Percentiles rank a stretch among this genome's conserved stretches.
These are phyloP conservation scores for Russula brevipes DNA, from an alignment of 768 basidiomycete species.

Conservation along the genomic window DNA sequence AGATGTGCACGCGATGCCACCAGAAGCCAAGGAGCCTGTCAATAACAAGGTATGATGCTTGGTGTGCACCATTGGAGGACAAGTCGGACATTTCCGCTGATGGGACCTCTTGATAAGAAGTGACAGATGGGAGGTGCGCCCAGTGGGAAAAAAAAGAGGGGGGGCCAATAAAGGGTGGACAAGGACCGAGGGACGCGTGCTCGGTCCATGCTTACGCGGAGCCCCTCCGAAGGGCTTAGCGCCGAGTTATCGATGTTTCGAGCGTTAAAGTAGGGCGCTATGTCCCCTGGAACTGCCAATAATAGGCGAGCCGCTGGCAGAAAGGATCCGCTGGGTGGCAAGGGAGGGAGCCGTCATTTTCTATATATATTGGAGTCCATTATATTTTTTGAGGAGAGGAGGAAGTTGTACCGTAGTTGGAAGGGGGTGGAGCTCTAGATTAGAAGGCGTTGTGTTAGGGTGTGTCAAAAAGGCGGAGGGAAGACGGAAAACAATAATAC, in stretches of 20 bases:
- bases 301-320: slow-evolving; percentile 14
- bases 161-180: slow-evolving; percentile 15
- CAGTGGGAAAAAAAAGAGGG: slow-evolving; percentile 4
- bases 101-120: slow-evolving; percentile 38
- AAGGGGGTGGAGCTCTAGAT: neutral
- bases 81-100: slow-evolving; percentile 22
- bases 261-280: slow-evolving; percentile 12
- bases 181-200: slow-evolving; percentile 14
- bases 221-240: neutral
- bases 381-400: neutral
- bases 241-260: slow-evolving; percentile 20
- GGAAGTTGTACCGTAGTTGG: slow-evolving; percentile 1
- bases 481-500: slow-evolving; percentile 26
- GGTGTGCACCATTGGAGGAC: neutral
- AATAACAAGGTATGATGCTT: slow-evolving; percentile 4
- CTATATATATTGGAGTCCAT: neutral
- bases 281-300: slow-evolving; percentile 8
- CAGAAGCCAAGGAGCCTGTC: slow-evolving; percentile 8
- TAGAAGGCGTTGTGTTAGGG: slow-evolving; percentile 16
- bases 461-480: slow-evolving; percentile 20
- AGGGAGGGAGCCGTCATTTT: neutral
- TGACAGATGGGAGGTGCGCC: slow-evolving; percentile 44
- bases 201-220: slow-evolving; percentile 6
- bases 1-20: slow-evolving; percentile 8
- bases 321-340: neutral